A percentile compares a stretch with the other conserved stretches of the same genome.
phyloP scores from a whole-genome alignment of 148 eudicot species.

The Diospyros lotus region DNA sequence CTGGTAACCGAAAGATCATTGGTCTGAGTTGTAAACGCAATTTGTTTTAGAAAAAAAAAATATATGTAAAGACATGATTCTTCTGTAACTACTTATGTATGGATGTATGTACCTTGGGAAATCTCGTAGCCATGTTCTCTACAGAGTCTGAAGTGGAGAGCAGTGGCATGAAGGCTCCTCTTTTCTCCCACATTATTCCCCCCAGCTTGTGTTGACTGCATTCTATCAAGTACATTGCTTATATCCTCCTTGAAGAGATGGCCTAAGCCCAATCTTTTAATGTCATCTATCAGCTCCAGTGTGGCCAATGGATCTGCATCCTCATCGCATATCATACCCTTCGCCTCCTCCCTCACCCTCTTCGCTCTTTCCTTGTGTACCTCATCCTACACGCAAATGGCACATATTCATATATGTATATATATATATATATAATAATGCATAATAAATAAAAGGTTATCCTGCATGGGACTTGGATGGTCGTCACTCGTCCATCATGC shows the following conservation, averaged over 20 bases:
- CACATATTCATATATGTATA: no score
- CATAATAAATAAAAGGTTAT: no score
- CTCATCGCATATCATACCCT: conserved; percentile 11
- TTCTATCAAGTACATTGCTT: conserved; percentile 8
- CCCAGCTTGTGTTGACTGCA: neutral
- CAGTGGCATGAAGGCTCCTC: conserved; percentile 7
- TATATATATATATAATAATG: no score
- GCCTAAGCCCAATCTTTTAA: conserved; percentile 24
- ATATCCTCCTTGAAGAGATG: conserved; percentile 16
- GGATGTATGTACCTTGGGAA: conserved; percentile 15
- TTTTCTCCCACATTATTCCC: neutral
- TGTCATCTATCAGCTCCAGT: conserved; percentile 28
- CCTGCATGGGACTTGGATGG: no score
- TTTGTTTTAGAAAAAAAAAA: no score
- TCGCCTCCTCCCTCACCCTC: conserved; percentile 18
- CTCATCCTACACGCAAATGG: neutral
- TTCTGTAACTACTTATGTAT: no score
- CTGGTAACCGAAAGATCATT: no score
- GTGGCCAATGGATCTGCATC: neutral
- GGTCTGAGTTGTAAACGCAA: no score
- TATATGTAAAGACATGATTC: no score
- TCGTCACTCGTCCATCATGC: no score
- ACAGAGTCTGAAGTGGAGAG: conserved; percentile 22
- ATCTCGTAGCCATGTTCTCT: conserved; percentile 21
- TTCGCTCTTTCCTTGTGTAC: conserved; percentile 2